These are phyloP conservation scores for Pichia ethanolica DNA, from an alignment of 805 yeast species.

Conservation along the genomic window DNA sequence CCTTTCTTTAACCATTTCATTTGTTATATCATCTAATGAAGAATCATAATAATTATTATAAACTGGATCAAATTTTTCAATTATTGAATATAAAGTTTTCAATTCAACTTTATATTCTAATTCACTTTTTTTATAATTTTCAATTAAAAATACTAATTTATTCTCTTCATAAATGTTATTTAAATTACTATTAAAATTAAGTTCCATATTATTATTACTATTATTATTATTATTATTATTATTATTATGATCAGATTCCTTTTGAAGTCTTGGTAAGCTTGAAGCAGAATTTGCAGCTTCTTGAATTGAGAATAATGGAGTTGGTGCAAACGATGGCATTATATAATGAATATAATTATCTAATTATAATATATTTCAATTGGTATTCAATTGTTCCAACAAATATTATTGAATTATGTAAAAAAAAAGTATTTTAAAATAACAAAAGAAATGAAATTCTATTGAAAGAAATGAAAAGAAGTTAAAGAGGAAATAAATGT, in stretches of 20 bases:
- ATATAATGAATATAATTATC: too few relatives aligned
- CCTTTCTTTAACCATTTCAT: conserved; percentile 16
- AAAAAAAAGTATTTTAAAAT: too few relatives aligned
- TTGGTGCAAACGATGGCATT: conserved; percentile 5
- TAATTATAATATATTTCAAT: too few relatives aligned
- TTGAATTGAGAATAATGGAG: conserved; percentile 19
- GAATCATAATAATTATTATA: conserved; percentile 25
- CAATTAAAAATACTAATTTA: conserved; percentile 6
- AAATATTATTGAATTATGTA: too few relatives aligned
- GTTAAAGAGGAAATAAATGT: too few relatives aligned
- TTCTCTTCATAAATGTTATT: neutral
- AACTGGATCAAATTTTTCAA: conserved; percentile 21
- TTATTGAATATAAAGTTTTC: conserved; percentile 14
- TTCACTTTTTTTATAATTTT: conserved; percentile 16
- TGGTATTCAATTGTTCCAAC: too few relatives aligned
- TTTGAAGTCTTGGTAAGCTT: conserved; percentile 1
- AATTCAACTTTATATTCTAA: conserved; percentile 16
- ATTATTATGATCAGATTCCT: neutral
- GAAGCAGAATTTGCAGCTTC: conserved; percentile 13
- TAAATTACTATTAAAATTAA: too few relatives aligned
- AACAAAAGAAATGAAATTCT: too few relatives aligned
- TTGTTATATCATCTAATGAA: conserved; percentile 20
- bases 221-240: too few relatives aligned
- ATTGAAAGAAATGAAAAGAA: too few relatives aligned
- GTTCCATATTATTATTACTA: too few relatives aligned